A percentile compares a stretch with the other conserved stretches of the same genome.
These are phyloP conservation scores for Colletotrichum siamense DNA, from an alignment of 2,329 filamentous ascomycete genomes.

Conservation along the genomic window DNA sequence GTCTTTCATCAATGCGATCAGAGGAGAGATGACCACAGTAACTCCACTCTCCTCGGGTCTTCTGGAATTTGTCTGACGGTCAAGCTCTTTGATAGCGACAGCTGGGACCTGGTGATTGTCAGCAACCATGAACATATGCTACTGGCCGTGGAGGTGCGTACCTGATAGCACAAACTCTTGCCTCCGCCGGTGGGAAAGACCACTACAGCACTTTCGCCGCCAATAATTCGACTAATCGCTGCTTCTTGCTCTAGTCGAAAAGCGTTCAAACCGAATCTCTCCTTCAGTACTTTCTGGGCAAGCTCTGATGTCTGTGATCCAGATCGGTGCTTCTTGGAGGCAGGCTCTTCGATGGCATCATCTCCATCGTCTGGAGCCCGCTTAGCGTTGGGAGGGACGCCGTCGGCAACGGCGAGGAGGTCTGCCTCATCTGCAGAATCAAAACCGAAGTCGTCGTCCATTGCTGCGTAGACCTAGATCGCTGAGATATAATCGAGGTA, in stretches of 20 bases:
- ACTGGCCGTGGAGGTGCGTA: constrained; percentile 21
- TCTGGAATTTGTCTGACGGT: constrained; percentile 32
- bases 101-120: constrained; percentile 43
- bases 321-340: neutral
- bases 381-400: neutral
- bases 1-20: constrained; percentile 66
- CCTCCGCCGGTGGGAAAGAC: constrained; percentile 55
- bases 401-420: neutral
- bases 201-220: constrained; percentile 45
- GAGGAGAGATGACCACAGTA: constrained; percentile 60
- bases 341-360: neutral
- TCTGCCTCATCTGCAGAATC: constrained; percentile 24
- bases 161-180: constrained; percentile 57
- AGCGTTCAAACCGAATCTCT: constrained; percentile 42
- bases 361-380: neutral
- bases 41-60: constrained; percentile 46
- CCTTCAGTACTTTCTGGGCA: constrained; percentile 34
- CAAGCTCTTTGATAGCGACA: constrained; percentile 51
- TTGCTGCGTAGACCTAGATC: neutral
- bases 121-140: neutral
- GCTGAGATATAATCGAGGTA: neutral
- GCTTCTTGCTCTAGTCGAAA: constrained; percentile 52
- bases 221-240: constrained; percentile 42
- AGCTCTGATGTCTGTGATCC: neutral
- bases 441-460: constrained; percentile 27